Base-by-base conservation (phyloP, 129 eudicot species). In the Heracleum sosnowskyi region DNA sequence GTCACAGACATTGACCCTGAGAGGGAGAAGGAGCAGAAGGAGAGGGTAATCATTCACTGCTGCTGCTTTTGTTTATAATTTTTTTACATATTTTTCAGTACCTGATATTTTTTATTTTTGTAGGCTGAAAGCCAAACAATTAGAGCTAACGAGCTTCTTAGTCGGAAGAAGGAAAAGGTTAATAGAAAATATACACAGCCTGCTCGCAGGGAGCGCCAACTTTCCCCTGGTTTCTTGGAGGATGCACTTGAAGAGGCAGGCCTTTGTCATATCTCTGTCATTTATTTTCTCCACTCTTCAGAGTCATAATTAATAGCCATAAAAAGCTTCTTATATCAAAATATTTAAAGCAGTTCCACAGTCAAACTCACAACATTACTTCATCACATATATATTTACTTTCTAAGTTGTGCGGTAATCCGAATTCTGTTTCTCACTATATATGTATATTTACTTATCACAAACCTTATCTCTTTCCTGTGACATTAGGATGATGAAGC, bases 1-100 rank as follows among this genome's bases (percentile, higher is more conserved):
- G 82, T 96, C 84, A 96, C 99, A 71, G 97, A 96, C 84, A 93
- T 92, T 63, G 99, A 96, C 78, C 99, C 99, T 68, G 99, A 96
- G 95, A 86, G 91, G 85, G 99, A 96, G 90, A 96, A 96, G 85
- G 99, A 96, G 81, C 92, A 90, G 79, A 96, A 86, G 77, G 99
- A 92, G 80, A 90, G 83, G 97, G 99, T 96, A 90, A 81, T 73
- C n/a, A 75, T 71, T 63, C 26, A 77, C 33, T 33, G 75, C 35
- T 41, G 22, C 73, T 53, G 49, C 46, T 5, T 33, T 73, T 24
- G 26, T 41, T 45, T 83, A 66, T 57, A 42, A 46, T 28, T 49
- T 37, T 36, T 15, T 22, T 44, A 26, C 72, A 28, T 34, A 45
- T 5, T 31, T 70, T 70, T 83, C 24, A 24, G 28, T 18, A 77